A percentile compares a stretch with the other conserved stretches of the same genome.
These are phyloP conservation scores for Botrytis porri DNA, from an alignment of 2,329 filamentous ascomycete genomes.

Conservation along the genomic window DNA sequence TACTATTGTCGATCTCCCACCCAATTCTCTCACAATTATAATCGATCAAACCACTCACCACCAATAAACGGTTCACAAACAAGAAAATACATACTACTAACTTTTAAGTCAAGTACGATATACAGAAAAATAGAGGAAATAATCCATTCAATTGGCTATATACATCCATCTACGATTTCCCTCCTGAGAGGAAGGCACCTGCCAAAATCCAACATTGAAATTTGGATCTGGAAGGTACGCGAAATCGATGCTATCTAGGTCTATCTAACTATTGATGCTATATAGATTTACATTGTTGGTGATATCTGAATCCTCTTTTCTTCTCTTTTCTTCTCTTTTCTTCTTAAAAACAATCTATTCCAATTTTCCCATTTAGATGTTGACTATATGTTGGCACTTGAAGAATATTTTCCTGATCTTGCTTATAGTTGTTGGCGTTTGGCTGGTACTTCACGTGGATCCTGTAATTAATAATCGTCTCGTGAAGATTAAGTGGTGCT, in stretches of 20 bases:
- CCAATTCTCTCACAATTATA: neutral
- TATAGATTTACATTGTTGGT: neutral
- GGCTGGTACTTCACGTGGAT: neutral
- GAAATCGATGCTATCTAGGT: neutral
- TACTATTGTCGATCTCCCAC: too few relatives aligned
- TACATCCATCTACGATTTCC: conserved; percentile 5
- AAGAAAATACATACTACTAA: neutral
- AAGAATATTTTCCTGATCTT: neutral
- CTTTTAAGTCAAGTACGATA: too few relatives aligned
- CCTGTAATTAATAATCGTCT: neutral
- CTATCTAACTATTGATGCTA: too few relatives aligned
- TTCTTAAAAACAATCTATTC: too few relatives aligned
- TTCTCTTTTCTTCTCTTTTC: neutral
- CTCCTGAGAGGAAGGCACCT: neutral
- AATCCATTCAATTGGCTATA: neutral
- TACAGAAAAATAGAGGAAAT: neutral
- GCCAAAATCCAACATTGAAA: neutral
- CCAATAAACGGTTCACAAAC: neutral
- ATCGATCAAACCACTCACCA: neutral
- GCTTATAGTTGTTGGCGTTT: too few relatives aligned
- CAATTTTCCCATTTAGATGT: neutral
- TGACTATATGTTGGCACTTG: neutral
- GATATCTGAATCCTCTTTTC: neutral
- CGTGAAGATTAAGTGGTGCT: neutral
- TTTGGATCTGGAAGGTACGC: neutral